Evolutionary conservation across 116 monocot genomes (phyloP).

Genomic region (Dioscorea cayenensis): DNA sequence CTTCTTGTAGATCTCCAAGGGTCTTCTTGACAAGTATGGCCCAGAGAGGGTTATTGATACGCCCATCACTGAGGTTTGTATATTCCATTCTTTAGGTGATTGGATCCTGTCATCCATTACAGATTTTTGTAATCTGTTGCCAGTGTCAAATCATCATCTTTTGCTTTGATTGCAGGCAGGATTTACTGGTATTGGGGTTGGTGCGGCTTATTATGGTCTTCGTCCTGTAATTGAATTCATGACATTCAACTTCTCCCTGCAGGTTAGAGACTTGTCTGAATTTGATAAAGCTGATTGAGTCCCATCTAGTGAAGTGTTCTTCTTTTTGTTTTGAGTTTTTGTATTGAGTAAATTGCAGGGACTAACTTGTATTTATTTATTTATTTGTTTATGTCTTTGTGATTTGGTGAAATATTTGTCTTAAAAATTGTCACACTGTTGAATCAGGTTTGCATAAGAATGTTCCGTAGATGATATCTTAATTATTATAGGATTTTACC

Average conservation of each 20-base stretch:
- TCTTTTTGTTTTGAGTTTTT: too few relatives aligned
- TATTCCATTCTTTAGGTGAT: not conserved
- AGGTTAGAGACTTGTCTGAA: conserved; percentile 35
- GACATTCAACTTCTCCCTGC: conserved; percentile 99
- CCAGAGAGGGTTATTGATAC: conserved; percentile 96
- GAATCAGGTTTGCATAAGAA: too few relatives aligned
- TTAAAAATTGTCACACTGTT: too few relatives aligned
- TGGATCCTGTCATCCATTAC: not conserved
- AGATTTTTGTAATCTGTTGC: not conserved
- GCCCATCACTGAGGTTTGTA: conserved; percentile 88
- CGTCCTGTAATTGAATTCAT: conserved; percentile 91
- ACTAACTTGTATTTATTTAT: too few relatives aligned
- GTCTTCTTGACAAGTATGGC: conserved; percentile 90
- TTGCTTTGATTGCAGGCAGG: conserved; percentile 53
- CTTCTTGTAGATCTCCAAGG: conserved; percentile 62
- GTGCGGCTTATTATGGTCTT: conserved; percentile 94
- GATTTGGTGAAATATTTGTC: too few relatives aligned
- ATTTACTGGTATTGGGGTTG: conserved; percentile 87
- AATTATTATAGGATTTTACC: too few relatives aligned
- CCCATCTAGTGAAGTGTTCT: not conserved
- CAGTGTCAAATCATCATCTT: not conserved
- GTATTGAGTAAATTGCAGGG: too few relatives aligned
- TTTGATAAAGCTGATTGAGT: not conserved
- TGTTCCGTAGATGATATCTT: too few relatives aligned
- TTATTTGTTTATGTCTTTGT: too few relatives aligned